Evolutionary conservation across 441 rosid species (phyloP).

Genomic region (Brassica hybrid): DNA sequence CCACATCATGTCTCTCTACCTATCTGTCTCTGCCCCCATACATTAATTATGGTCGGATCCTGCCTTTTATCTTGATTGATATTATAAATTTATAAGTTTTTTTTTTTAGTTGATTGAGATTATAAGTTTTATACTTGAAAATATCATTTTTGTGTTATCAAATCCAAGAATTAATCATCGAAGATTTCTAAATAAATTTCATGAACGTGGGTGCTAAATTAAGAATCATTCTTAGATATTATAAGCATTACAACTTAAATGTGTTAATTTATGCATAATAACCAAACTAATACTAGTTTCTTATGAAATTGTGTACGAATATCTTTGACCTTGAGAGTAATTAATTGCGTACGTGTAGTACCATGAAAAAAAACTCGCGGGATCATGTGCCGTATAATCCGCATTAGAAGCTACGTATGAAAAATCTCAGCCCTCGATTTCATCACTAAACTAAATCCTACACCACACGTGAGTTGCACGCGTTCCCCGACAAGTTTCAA

Average conservation of each 20-base stretch:
- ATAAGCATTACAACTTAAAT: slow-evolving; percentile 1
- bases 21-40: slow-evolving; percentile 11
- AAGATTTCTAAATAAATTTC: not conserved
- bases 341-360: slow-evolving; percentile 16
- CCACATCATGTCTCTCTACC: slow-evolving; percentile 43
- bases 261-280: slow-evolving; percentile 29
- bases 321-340: slow-evolving; percentile 13
- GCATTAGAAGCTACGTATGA: slow-evolving; percentile 42
- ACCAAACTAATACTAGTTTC: not conserved
- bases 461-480: slow-evolving; percentile 42
- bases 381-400: slow-evolving; percentile 42
- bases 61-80: not conserved
- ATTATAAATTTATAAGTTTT: not conserved
- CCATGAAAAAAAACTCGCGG: slow-evolving; percentile 30
- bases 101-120: not conserved
- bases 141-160: not conserved
- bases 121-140: not conserved
- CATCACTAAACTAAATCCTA: slow-evolving; percentile 14
- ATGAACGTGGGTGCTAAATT: slow-evolving; percentile 28
- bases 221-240: not conserved
- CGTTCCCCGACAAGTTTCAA: slow-evolving; percentile 43
- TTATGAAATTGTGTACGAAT: slow-evolving; percentile 20
- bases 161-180: slow-evolving; percentile 16
- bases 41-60: slow-evolving; percentile 2
- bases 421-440: slow-evolving; percentile 31